Conservation (phyloP, 1,284 basidiomycete genomes). For the Ganoderma lucidum region DNA sequence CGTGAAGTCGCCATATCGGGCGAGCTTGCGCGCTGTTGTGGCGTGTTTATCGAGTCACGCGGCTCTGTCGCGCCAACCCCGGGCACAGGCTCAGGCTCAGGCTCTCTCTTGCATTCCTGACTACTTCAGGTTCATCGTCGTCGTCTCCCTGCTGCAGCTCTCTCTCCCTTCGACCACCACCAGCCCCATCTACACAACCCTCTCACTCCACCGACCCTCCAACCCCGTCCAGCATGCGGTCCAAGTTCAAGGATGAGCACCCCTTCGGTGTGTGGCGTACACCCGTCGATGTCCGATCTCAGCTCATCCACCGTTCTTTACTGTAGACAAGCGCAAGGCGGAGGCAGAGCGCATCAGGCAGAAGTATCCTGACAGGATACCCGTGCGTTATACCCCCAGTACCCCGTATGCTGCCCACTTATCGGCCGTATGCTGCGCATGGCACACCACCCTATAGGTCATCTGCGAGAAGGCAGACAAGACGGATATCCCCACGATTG, state of each 20-base stretch:
- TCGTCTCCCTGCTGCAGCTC: constrained; percentile 25
- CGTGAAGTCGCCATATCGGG: constrained; percentile 32
- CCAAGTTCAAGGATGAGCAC: constrained; percentile 99
- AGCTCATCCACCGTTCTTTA: constrained; percentile 36
- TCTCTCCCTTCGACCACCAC: constrained; percentile 17
- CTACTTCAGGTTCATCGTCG: constrained; percentile 37
- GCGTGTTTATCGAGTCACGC: constrained; percentile 45
- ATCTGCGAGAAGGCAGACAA: constrained; percentile 99
- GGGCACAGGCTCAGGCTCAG: constrained; percentile 10
- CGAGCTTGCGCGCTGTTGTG: constrained; percentile 41
- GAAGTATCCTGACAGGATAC: constrained; percentile 99
- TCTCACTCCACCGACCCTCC: not conserved
- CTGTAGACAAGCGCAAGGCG: constrained; percentile 95
- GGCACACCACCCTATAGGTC: constrained; percentile 62
- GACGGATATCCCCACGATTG: constrained; percentile 98
- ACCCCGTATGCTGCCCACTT: constrained; percentile 20
- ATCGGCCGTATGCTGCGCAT: constrained; percentile 29
- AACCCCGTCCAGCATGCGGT: constrained; percentile 71
- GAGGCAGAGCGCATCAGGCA: constrained; percentile 97
- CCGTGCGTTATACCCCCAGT: constrained; percentile 64
- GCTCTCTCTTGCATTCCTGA: constrained; percentile 36
- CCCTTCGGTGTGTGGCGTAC: constrained; percentile 82
- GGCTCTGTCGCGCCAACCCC: constrained; percentile 34
- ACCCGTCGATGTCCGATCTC: constrained; percentile 34
- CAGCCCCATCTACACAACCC: constrained; percentile 6